These are phyloP conservation scores for Lobosporangium transversale DNA, from an alignment of 192 early-diverging fungal species.

Conservation along the genomic window DNA sequence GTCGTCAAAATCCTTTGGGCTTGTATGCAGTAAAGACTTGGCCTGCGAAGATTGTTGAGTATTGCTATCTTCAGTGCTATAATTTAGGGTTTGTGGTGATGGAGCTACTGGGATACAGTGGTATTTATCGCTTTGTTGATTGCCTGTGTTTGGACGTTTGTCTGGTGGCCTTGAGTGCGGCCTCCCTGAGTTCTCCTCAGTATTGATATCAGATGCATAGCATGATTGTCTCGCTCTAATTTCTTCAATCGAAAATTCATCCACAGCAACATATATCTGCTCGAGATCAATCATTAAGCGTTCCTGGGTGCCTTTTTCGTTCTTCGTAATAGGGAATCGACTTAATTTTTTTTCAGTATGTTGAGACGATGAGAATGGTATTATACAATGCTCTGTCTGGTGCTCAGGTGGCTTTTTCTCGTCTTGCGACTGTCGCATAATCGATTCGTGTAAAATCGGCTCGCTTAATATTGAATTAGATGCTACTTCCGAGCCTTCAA, in stretches of 20 bases:
- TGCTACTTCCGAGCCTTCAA: too few relatives aligned
- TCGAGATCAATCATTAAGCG: constrained; percentile 17
- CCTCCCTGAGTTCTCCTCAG: neutral
- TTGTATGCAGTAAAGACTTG: constrained; percentile 2
- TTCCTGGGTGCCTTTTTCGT: constrained; percentile 1
- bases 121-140: neutral
- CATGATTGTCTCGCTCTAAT: constrained; percentile 9
- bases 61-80: neutral
- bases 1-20: neutral
- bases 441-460: too few relatives aligned
- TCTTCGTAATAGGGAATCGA: constrained; percentile 11
- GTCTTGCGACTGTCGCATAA: too few relatives aligned
- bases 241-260: constrained; percentile 26
- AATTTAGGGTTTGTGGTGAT: neutral
- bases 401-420: too few relatives aligned
- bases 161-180: neutral
- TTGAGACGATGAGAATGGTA: too few relatives aligned
- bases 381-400: too few relatives aligned
- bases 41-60: neutral
- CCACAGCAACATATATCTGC: constrained; percentile 13
- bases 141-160: neutral
- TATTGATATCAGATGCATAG: neutral
- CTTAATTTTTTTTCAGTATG: too few relatives aligned
- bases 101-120: neutral
- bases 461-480: too few relatives aligned